A percentile compares a stretch with the other conserved stretches of the same genome.
Conservation (phyloP, 495 filamentous ascomycete species). For the Penicillium paradoxum region DNA sequence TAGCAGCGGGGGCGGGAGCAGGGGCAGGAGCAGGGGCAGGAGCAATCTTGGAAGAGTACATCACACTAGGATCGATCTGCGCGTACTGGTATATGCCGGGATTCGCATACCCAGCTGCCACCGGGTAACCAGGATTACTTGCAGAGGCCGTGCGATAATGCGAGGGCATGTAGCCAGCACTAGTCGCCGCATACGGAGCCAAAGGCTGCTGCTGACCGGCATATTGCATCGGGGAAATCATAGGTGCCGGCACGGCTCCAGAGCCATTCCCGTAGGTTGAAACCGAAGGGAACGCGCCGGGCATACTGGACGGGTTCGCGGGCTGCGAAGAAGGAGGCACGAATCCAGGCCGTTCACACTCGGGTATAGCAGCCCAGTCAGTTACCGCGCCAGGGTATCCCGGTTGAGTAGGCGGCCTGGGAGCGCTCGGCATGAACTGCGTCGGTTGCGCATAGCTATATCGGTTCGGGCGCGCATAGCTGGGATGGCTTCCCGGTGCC, state of each 20-base stretch:
- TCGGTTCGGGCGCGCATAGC: constrained; percentile 46
- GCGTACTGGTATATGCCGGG: constrained; percentile 39
- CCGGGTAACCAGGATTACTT: constrained; percentile 16
- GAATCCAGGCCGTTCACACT: constrained; percentile 39
- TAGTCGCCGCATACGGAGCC: constrained; percentile 16
- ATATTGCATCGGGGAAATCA: constrained; percentile 27
- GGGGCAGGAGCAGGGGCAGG: constrained; percentile 10
- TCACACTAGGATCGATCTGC: constrained; percentile 39
- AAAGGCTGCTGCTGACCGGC: constrained; percentile 8
- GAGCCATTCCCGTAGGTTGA: constrained; percentile 20
- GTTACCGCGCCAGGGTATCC: neutral
- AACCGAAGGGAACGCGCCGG: constrained; percentile 35
- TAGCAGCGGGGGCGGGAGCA: neutral
- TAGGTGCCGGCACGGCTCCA: constrained; percentile 16
- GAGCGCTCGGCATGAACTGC: constrained; percentile 22
- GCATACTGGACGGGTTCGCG: constrained; percentile 26
- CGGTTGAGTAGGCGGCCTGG: constrained; percentile 4
- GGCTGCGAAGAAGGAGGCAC: constrained; percentile 36
- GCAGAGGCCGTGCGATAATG: constrained; percentile 28
- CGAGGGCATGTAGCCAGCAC: constrained; percentile 18
- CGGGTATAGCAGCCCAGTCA: constrained; percentile 37
- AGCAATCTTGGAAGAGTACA: constrained; percentile 39
- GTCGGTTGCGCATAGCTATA: constrained; percentile 47
- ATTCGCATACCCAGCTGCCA: constrained; percentile 26
- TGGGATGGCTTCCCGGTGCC: constrained; percentile 30